Evolutionary conservation across 2,329 filamentous ascomycete genomes (phyloP), one percentile per base, ranked within the genome.

Genomic region (Akanthomyces lecanii): DNA sequence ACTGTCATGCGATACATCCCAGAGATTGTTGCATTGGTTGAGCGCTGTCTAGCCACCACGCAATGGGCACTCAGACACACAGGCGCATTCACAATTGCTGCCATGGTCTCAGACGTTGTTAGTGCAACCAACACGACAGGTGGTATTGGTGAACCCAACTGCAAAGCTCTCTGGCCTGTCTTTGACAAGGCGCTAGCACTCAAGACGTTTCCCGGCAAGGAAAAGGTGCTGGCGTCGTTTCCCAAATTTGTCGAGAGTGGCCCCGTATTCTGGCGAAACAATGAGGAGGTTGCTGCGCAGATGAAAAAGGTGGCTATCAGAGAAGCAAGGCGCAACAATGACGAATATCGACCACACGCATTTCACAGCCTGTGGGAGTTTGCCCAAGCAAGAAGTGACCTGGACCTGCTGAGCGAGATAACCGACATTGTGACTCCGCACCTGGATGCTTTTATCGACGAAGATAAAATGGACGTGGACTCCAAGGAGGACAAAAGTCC

Each of bases 201-300:
- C 14, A 98, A 97, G 81, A 97, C 93, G 0, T 99, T 97, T 81
- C 84, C 89, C 0, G 92, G 92, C 25, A 99, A 99, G 73, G 92
- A 97, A 75, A 87, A 86, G 67, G 85, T 99, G 38, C 80, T 98
- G 3, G 82, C 87, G 50, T 88, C 90, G 6, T 92, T 95, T 73
- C 89, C 92, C 4, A 84, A 86, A 63, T 95, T 98, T 69, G 86
- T 90, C 0, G 82, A 85, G 69, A 85, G 87, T 66, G 85, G 84
- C 0, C 82, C 82, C 66, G 74, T 74, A 8, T 78, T 91, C 36
- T 87, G 86, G 79, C 76, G 79, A 53, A 73, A 74, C 6, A 83
- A 89, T 66, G 65, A 72, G 0, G 71, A 72, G 11, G 75, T 90
- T 28, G 82, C 83, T 12, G 81, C 84, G 10, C 82, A 88, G 68